Evolutionary conservation across 2,329 filamentous ascomycete species (phyloP).

Genomic region (Xylaria sp.): DNA sequence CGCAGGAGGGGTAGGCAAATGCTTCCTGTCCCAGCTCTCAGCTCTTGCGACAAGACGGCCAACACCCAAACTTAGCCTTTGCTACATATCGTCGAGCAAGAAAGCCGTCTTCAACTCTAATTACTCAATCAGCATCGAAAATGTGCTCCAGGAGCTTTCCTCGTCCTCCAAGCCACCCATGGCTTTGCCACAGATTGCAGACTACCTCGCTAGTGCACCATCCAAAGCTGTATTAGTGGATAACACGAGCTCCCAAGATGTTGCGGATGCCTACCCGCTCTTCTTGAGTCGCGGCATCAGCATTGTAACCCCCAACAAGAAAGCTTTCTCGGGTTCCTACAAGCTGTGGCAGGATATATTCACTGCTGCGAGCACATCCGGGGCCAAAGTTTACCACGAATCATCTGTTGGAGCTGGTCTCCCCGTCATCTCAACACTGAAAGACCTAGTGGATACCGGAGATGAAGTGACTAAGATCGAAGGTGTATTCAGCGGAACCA

Average conservation of each 20-base stretch:
- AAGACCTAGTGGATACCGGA: conserved; percentile 93
- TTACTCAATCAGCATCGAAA: conserved; percentile 74
- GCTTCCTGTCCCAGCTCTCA: conserved; percentile 86
- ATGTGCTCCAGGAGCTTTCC: conserved; percentile 70
- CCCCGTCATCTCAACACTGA: conserved; percentile 91
- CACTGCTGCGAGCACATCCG: conserved; percentile 72
- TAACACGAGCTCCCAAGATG: conserved; percentile 91
- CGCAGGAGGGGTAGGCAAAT: conserved; percentile 91
- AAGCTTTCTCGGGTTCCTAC: conserved; percentile 88
- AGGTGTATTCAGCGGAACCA: conserved; percentile 96
- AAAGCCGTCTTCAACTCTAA: conserved; percentile 81
- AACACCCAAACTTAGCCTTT: conserved; percentile 77
- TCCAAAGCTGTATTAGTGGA: conserved; percentile 87
- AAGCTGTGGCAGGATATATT: conserved; percentile 91
- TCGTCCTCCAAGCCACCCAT: conserved; percentile 73
- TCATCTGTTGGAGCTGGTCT: conserved; percentile 93
- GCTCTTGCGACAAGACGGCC: conserved; percentile 73
- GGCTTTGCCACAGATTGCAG: conserved; percentile 74
- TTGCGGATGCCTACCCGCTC: conserved; percentile 84
- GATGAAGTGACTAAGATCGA: conserved; percentile 93
- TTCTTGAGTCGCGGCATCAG: conserved; percentile 86
- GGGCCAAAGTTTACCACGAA: conserved; percentile 93
- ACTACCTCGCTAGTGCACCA: conserved; percentile 82
- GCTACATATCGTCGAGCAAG: conserved; percentile 87
- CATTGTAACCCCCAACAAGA: conserved; percentile 98